A percentile compares a stretch with the other conserved stretches of the same genome.
Conservation (phyloP, 164 flowering plant species). For the Pachysandra terminalis region DNA sequence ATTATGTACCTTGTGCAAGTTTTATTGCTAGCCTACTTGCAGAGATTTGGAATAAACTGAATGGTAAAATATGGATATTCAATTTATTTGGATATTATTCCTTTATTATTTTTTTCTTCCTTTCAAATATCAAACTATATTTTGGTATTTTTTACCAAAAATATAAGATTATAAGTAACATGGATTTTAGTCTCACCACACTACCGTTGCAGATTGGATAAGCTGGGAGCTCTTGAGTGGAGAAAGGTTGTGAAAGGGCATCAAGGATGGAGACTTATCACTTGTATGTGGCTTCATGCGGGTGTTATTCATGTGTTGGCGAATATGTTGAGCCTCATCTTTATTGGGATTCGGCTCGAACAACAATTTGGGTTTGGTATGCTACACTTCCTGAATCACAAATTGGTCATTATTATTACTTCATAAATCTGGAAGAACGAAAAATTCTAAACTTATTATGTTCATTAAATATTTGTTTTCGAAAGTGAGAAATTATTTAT, state of each 20-base stretch:
- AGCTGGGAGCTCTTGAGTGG: constrained; percentile 73
- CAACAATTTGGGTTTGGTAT: constrained; percentile 90
- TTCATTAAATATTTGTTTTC: too few relatives aligned
- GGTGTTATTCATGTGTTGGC: constrained; percentile 74
- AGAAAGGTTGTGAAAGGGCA: constrained; percentile 44
- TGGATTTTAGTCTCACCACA: background rate
- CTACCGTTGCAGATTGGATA: constrained; percentile 47
- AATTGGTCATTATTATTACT: too few relatives aligned
- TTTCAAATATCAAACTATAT: too few relatives aligned
- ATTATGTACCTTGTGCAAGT: background rate
- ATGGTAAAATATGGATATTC: too few relatives aligned
- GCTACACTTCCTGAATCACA: constrained; percentile 4
- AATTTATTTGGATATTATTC: too few relatives aligned
- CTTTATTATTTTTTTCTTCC: too few relatives aligned
- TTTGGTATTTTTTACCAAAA: too few relatives aligned
- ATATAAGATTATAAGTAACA: background rate
- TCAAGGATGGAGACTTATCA: constrained; percentile 84
- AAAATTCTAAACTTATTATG: too few relatives aligned
- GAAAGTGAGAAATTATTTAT: too few relatives aligned
- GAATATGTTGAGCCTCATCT: constrained; percentile 72
- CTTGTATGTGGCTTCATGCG: constrained; percentile 87
- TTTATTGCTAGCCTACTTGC: too few relatives aligned
- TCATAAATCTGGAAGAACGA: too few relatives aligned
- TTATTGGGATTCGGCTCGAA: constrained; percentile 85
- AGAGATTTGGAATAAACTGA: too few relatives aligned